Conservation (phyloP, 2,329 filamentous ascomycete genomes). For the Nothophoma quercina region DNA sequence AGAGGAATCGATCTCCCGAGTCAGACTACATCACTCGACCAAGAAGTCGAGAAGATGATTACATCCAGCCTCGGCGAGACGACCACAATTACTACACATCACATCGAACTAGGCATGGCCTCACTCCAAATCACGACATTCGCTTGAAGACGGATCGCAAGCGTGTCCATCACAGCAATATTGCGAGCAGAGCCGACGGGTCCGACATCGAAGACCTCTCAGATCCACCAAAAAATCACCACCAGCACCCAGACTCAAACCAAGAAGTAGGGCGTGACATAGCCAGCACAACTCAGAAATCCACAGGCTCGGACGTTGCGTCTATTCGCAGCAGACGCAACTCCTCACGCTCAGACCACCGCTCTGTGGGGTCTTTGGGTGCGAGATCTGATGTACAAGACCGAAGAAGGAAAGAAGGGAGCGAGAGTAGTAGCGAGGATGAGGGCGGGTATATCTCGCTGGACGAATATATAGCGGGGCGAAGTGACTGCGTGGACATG, state of each 20-base stretch:
- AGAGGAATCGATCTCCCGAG: not conserved
- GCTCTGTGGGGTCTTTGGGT: not conserved
- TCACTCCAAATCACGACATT: no score
- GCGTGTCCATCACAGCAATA: not conserved
- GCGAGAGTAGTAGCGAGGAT: constrained; percentile 1
- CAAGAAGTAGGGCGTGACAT: not conserved
- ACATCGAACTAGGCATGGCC: no score
- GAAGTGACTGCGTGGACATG: constrained; percentile 5
- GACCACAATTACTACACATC: not conserved
- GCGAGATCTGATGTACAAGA: not conserved
- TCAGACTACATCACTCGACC: not conserved
- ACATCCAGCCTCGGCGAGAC: not conserved
- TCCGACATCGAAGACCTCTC: constrained; percentile 1
- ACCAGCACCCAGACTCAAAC: not conserved
- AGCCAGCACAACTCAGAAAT: not conserved
- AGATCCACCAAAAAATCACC: not conserved
- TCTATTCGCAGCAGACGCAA: not conserved
- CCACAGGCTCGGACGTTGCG: not conserved
- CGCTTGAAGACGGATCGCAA: not conserved
- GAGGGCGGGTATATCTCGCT: constrained; percentile 15
- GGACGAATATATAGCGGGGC: constrained; percentile 4
- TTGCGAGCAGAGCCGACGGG: not conserved
- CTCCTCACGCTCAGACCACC: not conserved
- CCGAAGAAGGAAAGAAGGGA: not conserved
- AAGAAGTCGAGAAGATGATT: not conserved